Evolutionary conservation across 345 rosid genomes (phyloP), one percentile per base, ranked within the genome.

Genomic region (Salix suchowensis): DNA sequence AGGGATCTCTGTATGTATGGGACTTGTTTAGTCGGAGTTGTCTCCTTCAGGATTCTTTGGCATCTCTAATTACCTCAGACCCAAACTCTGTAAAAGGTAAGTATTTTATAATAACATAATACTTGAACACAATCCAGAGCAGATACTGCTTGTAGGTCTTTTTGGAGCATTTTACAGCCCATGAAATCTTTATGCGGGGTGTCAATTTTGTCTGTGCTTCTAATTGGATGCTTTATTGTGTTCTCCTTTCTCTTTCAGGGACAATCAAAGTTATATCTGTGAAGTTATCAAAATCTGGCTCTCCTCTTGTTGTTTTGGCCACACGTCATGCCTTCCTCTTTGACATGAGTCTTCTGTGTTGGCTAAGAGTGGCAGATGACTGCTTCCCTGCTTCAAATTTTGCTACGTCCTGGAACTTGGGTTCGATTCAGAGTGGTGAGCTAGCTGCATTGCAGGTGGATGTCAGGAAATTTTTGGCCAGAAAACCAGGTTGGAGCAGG

Each of bases 401-500:
- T 80, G 84, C 95, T 34, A 92, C 91, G 87, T 93, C 99, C 73
- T 91, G 94, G 98, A 94, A 87, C 89, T 81, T 94, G 82, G 94
- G 98, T 71, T 90, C 93, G 8, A 77, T 82, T 81, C 98, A 91
- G 80, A 91, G 84, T 52, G 98, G 98, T 5, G 99, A 96, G 92
- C 90, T 96, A 74, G 98, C 98, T 78, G 85, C 94, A 26, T 83
- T 96, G 75, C 99, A 96, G 86, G 94, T 92, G 78, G 98, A 96
- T 86, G 95, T 94, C 39, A 85, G 97, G 84, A 96, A 92, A 84
- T 96, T 87, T 83, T 86, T 94, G 89, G 98, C 97, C 50, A 88
- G 99, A 87, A 96, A 93, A 88, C 99, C 95, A 28, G 92, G 95
- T 70, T 94, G 99, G 99, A 90, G 88, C 94, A 96, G 99, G 99